Conservation (phyloP, 768 basidiomycete genomes). For the Arthromyces matolae region DNA sequence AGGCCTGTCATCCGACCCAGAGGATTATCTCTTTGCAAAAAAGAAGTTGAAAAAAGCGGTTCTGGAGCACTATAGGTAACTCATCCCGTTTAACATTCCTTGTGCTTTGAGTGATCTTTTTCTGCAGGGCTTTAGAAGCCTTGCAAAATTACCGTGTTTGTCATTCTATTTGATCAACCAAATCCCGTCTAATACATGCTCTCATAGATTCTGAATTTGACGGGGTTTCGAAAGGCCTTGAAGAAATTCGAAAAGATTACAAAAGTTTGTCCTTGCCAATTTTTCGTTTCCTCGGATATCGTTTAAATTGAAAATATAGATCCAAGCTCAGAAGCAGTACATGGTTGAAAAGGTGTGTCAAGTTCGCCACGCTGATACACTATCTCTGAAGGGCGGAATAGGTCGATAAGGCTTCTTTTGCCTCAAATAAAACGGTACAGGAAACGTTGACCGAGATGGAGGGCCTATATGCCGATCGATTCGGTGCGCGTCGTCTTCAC, state of each 20-base stretch:
- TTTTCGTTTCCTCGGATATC: neutral
- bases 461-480: slow-evolving; percentile 66
- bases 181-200: neutral
- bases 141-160: slow-evolving; percentile 86
- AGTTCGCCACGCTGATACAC: no score
- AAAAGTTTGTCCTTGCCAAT: slow-evolving; percentile 35
- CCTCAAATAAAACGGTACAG: slow-evolving; percentile 56
- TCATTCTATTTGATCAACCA: neutral
- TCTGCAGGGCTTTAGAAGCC: slow-evolving; percentile 65
- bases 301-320: slow-evolving; percentile 31
- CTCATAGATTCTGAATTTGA: slow-evolving; percentile 87
- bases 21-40: slow-evolving; percentile 82
- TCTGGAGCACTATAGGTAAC: slow-evolving; percentile 76
- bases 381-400: slow-evolving; percentile 24
- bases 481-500: slow-evolving; percentile 44
- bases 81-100: neutral
- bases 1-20: slow-evolving; percentile 51
- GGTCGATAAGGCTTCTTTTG: slow-evolving; percentile 68
- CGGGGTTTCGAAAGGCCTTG: slow-evolving; percentile 83
- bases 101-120: neutral
- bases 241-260: slow-evolving; percentile 86
- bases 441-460: slow-evolving; percentile 76
- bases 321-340: slow-evolving; percentile 70
- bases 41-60: slow-evolving; percentile 81
- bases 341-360: slow-evolving; percentile 67